Evolutionary conservation across 129 eudicot species (phyloP).

Genomic region (Arctium minus): DNA sequence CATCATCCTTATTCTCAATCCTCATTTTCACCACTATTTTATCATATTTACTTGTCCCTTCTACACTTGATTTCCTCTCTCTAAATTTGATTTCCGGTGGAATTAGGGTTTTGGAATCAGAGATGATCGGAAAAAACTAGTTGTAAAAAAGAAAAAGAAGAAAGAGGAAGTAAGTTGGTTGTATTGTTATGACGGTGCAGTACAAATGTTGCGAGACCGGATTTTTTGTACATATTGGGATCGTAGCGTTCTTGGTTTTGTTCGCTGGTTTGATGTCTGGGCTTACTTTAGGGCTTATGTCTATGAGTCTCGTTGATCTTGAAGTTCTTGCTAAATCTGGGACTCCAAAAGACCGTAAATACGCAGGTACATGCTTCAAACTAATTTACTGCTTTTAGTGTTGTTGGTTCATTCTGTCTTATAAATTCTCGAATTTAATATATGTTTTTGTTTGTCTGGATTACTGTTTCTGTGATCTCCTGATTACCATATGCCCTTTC

Average conservation of each 20-base stretch:
- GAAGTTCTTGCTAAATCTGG: slow-evolving; percentile 97
- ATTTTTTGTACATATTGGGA: slow-evolving; percentile 49
- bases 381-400: neutral
- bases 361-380: slow-evolving; percentile 51
- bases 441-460: neutral
- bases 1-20: neutral
- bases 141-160: neutral
- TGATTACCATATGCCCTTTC: neutral
- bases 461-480: neutral
- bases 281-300: slow-evolving; percentile 94
- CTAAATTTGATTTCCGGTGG: neutral
- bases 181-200: slow-evolving; percentile 56
- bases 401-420: neutral
- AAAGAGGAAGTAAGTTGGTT: neutral
- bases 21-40: neutral
- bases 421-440: neutral
- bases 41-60: slow-evolving; percentile 1
- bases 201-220: slow-evolving; percentile 50
- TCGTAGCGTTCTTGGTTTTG: slow-evolving; percentile 53
- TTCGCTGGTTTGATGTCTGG: slow-evolving; percentile 98
- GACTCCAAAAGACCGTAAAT: slow-evolving; percentile 62
- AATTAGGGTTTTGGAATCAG: slow-evolving; percentile 8
- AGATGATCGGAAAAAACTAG: neutral
- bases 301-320: slow-evolving; percentile 94
- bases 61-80: neutral